These are phyloP conservation scores for Kluyveromyces lactis DNA, from an alignment of 805 yeast species.

Conservation along the genomic window DNA sequence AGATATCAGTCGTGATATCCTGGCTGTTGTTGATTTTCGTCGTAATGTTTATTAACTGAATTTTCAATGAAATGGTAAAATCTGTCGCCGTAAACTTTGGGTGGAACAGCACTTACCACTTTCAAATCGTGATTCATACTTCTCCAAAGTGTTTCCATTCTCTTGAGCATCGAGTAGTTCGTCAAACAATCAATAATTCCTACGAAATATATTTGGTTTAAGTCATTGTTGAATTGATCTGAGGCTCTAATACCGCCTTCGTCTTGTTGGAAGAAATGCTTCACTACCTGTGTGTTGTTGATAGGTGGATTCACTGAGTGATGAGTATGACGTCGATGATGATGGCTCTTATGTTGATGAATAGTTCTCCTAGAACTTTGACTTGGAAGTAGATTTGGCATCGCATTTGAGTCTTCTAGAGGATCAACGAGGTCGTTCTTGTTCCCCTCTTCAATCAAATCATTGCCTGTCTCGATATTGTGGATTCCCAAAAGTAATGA, in stretches of 20 bases:
- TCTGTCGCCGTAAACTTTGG: constrained; percentile 81
- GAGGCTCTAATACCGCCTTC: constrained; percentile 84
- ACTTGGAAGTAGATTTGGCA: background rate
- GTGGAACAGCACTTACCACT: constrained; percentile 83
- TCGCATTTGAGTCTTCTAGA: background rate
- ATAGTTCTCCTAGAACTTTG: background rate
- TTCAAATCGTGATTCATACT: constrained; percentile 58
- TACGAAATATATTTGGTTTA: constrained; percentile 68
- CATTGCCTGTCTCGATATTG: constrained; percentile 55
- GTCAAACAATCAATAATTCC: constrained; percentile 95
- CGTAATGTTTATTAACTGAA: constrained; percentile 25
- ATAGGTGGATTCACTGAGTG: background rate
- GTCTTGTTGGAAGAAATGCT: constrained; percentile 53
- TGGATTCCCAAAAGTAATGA: constrained; percentile 84
- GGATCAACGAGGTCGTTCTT: background rate
- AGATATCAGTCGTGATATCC: too few species aligned
- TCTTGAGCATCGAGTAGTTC: constrained; percentile 62
- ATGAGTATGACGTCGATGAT: background rate
- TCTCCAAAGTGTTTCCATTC: constrained; percentile 80
- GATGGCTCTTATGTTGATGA: constrained; percentile 1
- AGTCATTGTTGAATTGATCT: constrained; percentile 40
- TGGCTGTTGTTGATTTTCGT: constrained; percentile 11
- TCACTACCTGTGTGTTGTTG: constrained; percentile 10
- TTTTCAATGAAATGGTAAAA: constrained; percentile 61
- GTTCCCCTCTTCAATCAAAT: constrained; percentile 17